These are phyloP conservation scores for Linnemannia schmuckeri DNA, from an alignment of 192 early-diverging fungal genomes.

Conservation along the genomic window DNA sequence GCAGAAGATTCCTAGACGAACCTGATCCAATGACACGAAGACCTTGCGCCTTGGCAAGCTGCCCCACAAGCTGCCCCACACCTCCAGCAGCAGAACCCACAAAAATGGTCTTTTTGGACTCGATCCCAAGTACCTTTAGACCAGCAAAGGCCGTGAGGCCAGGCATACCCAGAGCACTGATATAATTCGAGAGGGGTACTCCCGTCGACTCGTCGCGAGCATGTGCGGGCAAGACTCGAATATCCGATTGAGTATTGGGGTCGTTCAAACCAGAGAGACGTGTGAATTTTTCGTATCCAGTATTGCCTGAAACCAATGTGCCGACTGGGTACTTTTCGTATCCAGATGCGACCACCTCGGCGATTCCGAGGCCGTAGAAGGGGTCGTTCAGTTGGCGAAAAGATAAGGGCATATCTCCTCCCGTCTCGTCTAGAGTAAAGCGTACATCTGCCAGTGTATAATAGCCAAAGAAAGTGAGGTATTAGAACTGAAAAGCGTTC, in stretches of 20 bases:
- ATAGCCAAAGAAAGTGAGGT: background rate
- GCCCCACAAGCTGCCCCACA: slow-evolving; percentile 82
- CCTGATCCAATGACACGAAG: slow-evolving; percentile 84
- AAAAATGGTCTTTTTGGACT: slow-evolving; percentile 89
- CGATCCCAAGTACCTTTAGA: slow-evolving; percentile 76
- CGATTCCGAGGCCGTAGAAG: slow-evolving; percentile 55
- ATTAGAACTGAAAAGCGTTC: background rate
- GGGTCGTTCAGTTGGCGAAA: slow-evolving; percentile 6
- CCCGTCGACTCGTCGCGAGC: slow-evolving; percentile 48
- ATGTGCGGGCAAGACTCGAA: slow-evolving; percentile 61
- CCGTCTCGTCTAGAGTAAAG: slow-evolving; percentile 27
- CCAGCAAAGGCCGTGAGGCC: slow-evolving; percentile 53
- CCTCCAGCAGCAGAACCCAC: slow-evolving; percentile 86
- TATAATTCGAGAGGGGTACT: slow-evolving; percentile 27
- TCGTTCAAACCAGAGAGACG: slow-evolving; percentile 62
- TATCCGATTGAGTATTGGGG: slow-evolving; percentile 53
- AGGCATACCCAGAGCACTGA: slow-evolving; percentile 74
- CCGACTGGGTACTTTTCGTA: slow-evolving; percentile 70
- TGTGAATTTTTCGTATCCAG: slow-evolving; percentile 72
- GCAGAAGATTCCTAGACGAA: background rate
- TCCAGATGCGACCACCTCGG: slow-evolving; percentile 51
- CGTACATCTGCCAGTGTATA: slow-evolving; percentile 22
- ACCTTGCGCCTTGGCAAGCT: slow-evolving; percentile 85
- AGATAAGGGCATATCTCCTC: slow-evolving; percentile 6
- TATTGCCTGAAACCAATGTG: slow-evolving; percentile 65